Base-by-base conservation (phyloP, 2,329 filamentous ascomycete species). In the Colletotrichum gloeosporioides region DNA sequence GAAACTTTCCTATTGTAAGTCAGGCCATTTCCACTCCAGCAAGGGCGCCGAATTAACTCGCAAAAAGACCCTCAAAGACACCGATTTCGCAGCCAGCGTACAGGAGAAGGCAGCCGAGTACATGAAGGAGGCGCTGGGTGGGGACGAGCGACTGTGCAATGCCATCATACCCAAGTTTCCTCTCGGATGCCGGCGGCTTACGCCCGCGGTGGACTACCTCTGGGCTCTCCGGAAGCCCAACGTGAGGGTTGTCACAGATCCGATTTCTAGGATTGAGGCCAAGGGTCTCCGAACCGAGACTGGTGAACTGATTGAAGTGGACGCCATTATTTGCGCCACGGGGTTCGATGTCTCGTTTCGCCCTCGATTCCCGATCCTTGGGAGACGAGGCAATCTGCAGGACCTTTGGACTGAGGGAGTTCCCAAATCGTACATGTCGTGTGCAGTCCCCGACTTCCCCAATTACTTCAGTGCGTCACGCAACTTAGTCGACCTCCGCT, bases 1-100 rank as follows among this genome's bases (percentile, higher is more conserved):
- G 83, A 15, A 81, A 82, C 27, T 88, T 89, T 78, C 82, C 85
- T 6, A 78, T 88, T 29, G 86, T 88, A 83, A 75, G 87, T 6
- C 55, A 16, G 22, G 13, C 75, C 87, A 29, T 84, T 85, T 67
- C 83, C 69, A 82, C 85, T 39, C 84, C 83, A 0, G 77, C 84
- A 8, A 86, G 89, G 68, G 80, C 82, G 36, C 84, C 10, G 13
- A 31, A 18, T n/a, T 31, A 2, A 62, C 10, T 8, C 8, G 31
- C 7, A 22, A 12, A 1, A n/a, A 62, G 59, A 62, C 59, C 15
- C 59, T 62, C 10, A 34, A 62, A 31, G 59, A 62, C 29, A 62
- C 59, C 18, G 59, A 31, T 12, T 34, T 62, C 34, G 59, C 59
- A 31, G 25, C 59, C 25, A 31, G 15, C 4, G 10, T 62, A 5